Percentiles rank a stretch among this genome's conserved stretches.
Conservation (phyloP, 768 basidiomycete species). For the button mushroom (Agaricus bisporus) region DNA sequence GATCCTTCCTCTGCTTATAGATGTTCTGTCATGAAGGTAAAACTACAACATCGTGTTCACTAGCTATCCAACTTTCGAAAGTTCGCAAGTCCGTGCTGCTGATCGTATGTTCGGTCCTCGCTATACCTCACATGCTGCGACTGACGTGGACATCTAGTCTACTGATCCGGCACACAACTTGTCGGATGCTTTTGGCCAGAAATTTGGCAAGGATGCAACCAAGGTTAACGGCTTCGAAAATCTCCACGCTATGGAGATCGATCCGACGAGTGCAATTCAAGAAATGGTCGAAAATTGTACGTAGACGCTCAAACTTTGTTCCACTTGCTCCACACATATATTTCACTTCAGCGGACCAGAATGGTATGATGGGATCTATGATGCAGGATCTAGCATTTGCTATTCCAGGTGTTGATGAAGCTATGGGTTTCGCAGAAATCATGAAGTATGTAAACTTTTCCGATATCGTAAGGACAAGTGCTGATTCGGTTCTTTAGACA, state of each 20-base stretch:
- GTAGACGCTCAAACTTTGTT: slow-evolving; percentile 15
- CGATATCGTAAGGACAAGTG: not conserved
- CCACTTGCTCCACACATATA: slow-evolving; percentile 2
- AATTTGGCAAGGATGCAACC: slow-evolving; percentile 98
- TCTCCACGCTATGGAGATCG: slow-evolving; percentile 98
- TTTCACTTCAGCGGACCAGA: slow-evolving; percentile 61
- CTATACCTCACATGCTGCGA: not conserved
- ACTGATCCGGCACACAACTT: slow-evolving; percentile 99
- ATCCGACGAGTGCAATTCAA: slow-evolving; percentile 95
- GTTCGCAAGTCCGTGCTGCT: slow-evolving; percentile 93
- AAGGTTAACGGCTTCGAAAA: slow-evolving; percentile 97
- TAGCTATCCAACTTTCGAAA: slow-evolving; percentile 93
- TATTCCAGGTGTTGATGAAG: slow-evolving; percentile 98
- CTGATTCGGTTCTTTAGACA: slow-evolving; percentile 50
- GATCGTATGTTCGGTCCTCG: slow-evolving; percentile 57
- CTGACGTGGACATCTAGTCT: slow-evolving; percentile 45
- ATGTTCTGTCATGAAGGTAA: slow-evolving; percentile 54
- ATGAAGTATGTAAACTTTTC: slow-evolving; percentile 74
- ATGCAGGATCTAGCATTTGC: slow-evolving; percentile 99
- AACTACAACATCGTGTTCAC: slow-evolving; percentile 95
- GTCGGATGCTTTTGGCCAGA: slow-evolving; percentile 97
- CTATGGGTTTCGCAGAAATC: slow-evolving; percentile 99
- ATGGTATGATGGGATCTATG: slow-evolving; percentile 97
- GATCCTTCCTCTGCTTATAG: not conserved
- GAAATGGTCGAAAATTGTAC: slow-evolving; percentile 98